Percentiles rank a stretch among this genome's conserved stretches.
Evolutionary conservation across 805 yeast species (phyloP).

Genomic region (Scheffersomyces lignosus): DNA sequence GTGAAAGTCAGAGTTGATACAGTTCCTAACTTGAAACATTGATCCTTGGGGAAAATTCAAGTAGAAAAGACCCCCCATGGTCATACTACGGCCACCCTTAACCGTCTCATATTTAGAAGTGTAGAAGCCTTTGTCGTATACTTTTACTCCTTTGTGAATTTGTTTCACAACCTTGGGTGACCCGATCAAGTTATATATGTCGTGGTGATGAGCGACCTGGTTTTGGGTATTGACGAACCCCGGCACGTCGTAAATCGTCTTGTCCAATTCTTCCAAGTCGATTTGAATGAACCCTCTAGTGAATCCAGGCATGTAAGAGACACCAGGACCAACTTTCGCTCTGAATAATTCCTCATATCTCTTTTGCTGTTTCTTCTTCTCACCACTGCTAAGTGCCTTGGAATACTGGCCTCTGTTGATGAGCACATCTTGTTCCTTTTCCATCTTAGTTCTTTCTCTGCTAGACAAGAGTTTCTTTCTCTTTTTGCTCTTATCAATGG

Average conservation of each 20-base stretch:
- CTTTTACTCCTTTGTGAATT: slow-evolving; percentile 27
- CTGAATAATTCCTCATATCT: slow-evolving; percentile 18
- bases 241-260: slow-evolving; percentile 46
- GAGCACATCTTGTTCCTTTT: slow-evolving; percentile 17
- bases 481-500: slow-evolving; percentile 6
- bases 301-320: slow-evolving; percentile 64
- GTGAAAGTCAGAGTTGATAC: slow-evolving; percentile 42
- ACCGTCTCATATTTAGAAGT: slow-evolving; percentile 35
- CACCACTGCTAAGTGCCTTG: background rate
- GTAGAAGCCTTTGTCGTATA: slow-evolving; percentile 30
- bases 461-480: slow-evolving; percentile 8
- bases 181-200: background rate
- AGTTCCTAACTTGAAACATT: slow-evolving; percentile 48
- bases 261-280: slow-evolving; percentile 25
- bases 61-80: slow-evolving; percentile 64
- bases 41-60: slow-evolving; percentile 53
- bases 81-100: slow-evolving; percentile 45
- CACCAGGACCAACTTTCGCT: slow-evolving; percentile 43
- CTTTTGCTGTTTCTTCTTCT: slow-evolving; percentile 5
- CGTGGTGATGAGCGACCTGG: slow-evolving; percentile 2
- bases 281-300: slow-evolving; percentile 53
- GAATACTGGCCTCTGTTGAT: slow-evolving; percentile 9
- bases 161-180: slow-evolving; percentile 21
- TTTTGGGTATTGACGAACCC: slow-evolving; percentile 34
- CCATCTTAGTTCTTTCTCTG: slow-evolving; percentile 9